These are phyloP conservation scores for Boletus vinaceobasis DNA, from an alignment of 768 basidiomycete species.

Conservation along the genomic window DNA sequence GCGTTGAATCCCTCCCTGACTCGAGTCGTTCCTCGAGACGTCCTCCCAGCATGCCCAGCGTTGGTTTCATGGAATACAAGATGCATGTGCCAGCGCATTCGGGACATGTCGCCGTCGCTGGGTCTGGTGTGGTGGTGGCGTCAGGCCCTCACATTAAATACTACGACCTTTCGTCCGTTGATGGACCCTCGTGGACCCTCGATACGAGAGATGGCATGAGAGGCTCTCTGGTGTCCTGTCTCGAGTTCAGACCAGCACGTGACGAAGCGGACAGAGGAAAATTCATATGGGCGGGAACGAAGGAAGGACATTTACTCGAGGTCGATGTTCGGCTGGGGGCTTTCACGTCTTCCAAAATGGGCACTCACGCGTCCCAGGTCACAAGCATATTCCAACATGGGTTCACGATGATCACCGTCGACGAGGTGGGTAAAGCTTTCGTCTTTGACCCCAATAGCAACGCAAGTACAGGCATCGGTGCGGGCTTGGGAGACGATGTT, in stretches of 20 bases:
- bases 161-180: conserved; percentile 53
- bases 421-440: conserved; percentile 81
- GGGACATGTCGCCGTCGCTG: conserved; percentile 54
- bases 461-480: conserved; percentile 8
- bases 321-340: conserved; percentile 64
- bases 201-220: conserved; percentile 67
- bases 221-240: conserved; percentile 66
- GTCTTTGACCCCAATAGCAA: conserved; percentile 56
- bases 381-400: conserved; percentile 72
- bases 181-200: conserved; percentile 44
- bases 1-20: conserved; percentile 61
- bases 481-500: conserved; percentile 38
- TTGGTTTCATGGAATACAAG: conserved; percentile 41
- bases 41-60: conserved; percentile 34
- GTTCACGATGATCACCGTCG: conserved; percentile 71
- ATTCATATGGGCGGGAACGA: conserved; percentile 83
- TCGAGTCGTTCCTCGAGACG: conserved; percentile 63
- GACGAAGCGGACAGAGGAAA: conserved; percentile 50
- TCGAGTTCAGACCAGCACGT: conserved; percentile 68
- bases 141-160: conserved; percentile 57
- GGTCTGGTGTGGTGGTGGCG: conserved; percentile 55
- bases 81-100: conserved; percentile 55
- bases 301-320: conserved; percentile 85
- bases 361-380: conserved; percentile 64
- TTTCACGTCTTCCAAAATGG: conserved; percentile 54